Base-by-base conservation (phyloP, 1,139 yeast species). In the Lodderomyces orthopsilosis region DNA sequence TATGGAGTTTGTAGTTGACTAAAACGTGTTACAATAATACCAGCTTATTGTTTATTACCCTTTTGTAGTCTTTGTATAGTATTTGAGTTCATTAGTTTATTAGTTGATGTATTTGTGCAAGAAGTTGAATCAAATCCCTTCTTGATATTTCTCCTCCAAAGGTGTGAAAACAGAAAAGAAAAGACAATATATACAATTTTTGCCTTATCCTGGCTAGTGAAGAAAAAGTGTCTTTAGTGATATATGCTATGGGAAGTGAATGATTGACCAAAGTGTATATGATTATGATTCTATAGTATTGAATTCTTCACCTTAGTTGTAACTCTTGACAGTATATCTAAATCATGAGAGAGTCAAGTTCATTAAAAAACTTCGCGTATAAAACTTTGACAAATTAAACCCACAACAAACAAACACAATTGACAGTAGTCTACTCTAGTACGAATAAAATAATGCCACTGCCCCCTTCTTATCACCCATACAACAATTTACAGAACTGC, bases 401-500 rank as follows among this genome's bases (percentile, higher is more conserved):
- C 34, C 14, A n/a, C 12, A 30, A 30, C 19, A 30, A 30, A 30
- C 32, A n/a, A 15, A 27, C 32, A 27, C 15, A n/a, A 21, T 6
- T 21, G 8, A 21, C 23, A 5, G 23, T 21, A 21, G 8, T 6
- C 23, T 6, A 21, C 8, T 21, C 8, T 21, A 21, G 7, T 21
- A 6, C 23, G 8, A 21, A 8, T 5, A 21, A 5, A 8, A 21
- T 21, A 21, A 35, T 22, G 27, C 4, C 22, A n/a, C 34, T 15
- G 14, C 37, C 37, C 7, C 23, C 27, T 17, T 19, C 26, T 7
- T 14, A 27, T 10, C 35, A 38, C 19, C 37, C 41, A 7, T 41
- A 37, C 23, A 40, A 43, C 34, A 43, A 41, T 40, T 37, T 51
- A 22, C 35, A 41, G 7, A 64, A 59, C 47, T 67, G 71, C 47